Percentiles rank a stretch among this genome's conserved stretches.
Conservation (phyloP, 805 yeast genomes). For the Dipodascopsis uninucleata region DNA sequence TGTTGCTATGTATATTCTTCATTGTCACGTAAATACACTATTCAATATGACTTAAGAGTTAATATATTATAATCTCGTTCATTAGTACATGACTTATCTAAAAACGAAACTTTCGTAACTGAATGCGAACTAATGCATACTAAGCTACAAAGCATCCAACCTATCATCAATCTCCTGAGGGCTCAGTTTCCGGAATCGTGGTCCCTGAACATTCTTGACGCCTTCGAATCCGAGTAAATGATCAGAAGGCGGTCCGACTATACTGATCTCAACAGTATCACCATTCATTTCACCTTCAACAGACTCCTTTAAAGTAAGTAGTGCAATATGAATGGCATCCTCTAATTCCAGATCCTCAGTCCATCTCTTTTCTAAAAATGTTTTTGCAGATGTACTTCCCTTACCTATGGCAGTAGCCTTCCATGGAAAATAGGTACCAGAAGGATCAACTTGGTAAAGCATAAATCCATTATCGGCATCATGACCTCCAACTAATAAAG, state of each 20-base stretch:
- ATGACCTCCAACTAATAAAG: conserved; percentile 88
- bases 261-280: conserved; percentile 87
- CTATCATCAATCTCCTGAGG: conserved; percentile 95
- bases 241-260: conserved; percentile 80
- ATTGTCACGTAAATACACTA: not conserved
- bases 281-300: conserved; percentile 98
- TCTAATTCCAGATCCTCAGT: conserved; percentile 94
- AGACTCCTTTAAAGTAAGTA: conserved; percentile 88
- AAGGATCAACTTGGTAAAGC: conserved; percentile 95
- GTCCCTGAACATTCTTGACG: conserved; percentile 72
- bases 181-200: conserved; percentile 78
- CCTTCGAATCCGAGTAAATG: conserved; percentile 83
- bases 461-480: conserved; percentile 53
- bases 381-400: conserved; percentile 93
- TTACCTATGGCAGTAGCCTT: conserved; percentile 99
- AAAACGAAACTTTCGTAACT: not conserved
- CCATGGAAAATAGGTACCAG: conserved; percentile 98
- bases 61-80: too few relatives aligned
- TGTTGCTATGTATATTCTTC: not conserved
- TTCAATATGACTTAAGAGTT: too few relatives aligned
- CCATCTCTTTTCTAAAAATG: conserved; percentile 97
- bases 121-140: not conserved
- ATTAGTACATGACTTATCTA: too few relatives aligned
- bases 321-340: conserved; percentile 96
- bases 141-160: conserved; percentile 71